Percentiles rank a stretch among this genome's conserved stretches.
Evolutionary conservation across 1,284 basidiomycete species (phyloP).

Genomic region (Naganishia sp.): DNA sequence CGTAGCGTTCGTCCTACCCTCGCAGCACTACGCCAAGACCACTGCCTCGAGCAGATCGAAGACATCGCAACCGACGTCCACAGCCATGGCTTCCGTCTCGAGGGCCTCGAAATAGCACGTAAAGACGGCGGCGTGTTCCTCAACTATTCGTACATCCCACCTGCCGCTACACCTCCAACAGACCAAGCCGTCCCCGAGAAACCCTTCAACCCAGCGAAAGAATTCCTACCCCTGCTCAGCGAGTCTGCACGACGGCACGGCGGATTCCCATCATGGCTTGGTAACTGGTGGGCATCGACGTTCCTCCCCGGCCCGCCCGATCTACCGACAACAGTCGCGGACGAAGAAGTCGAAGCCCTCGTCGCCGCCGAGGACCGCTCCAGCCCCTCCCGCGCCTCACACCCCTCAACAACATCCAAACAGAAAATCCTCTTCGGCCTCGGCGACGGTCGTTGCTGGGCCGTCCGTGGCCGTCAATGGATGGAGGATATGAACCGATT

Average conservation of each 20-base stretch:
- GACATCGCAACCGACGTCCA: constrained; percentile 44
- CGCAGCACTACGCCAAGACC: constrained; percentile 46
- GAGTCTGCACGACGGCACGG: constrained; percentile 46
- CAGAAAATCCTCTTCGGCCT: constrained; percentile 54
- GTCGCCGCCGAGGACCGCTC: constrained; percentile 18
- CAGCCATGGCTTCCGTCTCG: constrained; percentile 47
- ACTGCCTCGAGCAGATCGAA: constrained; percentile 49
- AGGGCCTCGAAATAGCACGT: constrained; percentile 49
- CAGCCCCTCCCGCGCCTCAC: background rate
- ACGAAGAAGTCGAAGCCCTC: constrained; percentile 40
- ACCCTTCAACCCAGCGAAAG: constrained; percentile 39
- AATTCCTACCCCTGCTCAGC: constrained; percentile 47
- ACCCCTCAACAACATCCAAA: background rate
- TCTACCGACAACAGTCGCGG: constrained; percentile 39
- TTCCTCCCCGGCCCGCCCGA: constrained; percentile 34
- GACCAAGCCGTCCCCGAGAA: constrained; percentile 34
- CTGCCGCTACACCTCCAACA: constrained; percentile 38
- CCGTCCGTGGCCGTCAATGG: constrained; percentile 78
- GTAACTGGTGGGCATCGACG: constrained; percentile 45
- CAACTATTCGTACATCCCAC: constrained; percentile 66
- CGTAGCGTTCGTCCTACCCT: constrained; percentile 41
- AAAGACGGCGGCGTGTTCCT: constrained; percentile 70
- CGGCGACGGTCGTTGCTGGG: constrained; percentile 68
- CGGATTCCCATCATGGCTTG: constrained; percentile 52
- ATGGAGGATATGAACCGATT: constrained; percentile 78